Evolutionary conservation across 2,329 filamentous ascomycete species (phyloP), one percentile per base, ranked within the genome.

Genomic region (Cladobotryum protrusum): DNA sequence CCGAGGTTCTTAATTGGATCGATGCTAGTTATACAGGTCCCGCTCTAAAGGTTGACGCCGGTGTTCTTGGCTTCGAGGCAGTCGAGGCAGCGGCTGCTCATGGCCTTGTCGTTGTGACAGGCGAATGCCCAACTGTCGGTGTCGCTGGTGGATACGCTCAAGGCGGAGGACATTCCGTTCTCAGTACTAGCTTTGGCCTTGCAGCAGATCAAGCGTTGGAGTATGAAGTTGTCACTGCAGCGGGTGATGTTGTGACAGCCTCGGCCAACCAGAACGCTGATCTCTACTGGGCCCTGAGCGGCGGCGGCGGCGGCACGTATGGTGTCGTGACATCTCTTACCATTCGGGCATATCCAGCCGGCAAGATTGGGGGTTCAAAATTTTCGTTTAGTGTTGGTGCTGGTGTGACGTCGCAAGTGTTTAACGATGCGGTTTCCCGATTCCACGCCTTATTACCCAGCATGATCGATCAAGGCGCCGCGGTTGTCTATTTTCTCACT

Each of bases 141-240:
- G 58, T 81, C 2, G 75, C 78, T 0, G 82, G 82, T n/a, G 81
- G 82, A 1, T 86, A 79, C 56, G 74, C 71, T 2, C 77, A 81
- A 57, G 81, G 79, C 4, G 82, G 78, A 15, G 82, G 82, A 0
- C 78, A 82, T 56, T 73, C 72, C 1, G 67, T 73, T 1, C 67
- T 85, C 2, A 69, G 68, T 13, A 74, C 74, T 0, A 63, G 61
- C 8, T 78, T 76, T 48, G 82, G 82, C 6, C 65, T 86, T 1
- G 77, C 65, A 9, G 79, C 78, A 0, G 82, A 86, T 58, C 75
- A 84, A 47, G 71, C 75, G 0, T 67, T 85, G 1, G 68, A 74
- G 47, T 77, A 68, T 50, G 71, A 80, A 52, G 76, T 82, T 1
- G 71, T 85, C 17, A 76, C 73, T 7, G 74, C 71, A 0, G 59